Evolutionary conservation across 1,284 basidiomycete genomes (phyloP), one percentile per base, ranked within the genome.

Genomic region (Cutaneotrichosporon mucoides): DNA sequence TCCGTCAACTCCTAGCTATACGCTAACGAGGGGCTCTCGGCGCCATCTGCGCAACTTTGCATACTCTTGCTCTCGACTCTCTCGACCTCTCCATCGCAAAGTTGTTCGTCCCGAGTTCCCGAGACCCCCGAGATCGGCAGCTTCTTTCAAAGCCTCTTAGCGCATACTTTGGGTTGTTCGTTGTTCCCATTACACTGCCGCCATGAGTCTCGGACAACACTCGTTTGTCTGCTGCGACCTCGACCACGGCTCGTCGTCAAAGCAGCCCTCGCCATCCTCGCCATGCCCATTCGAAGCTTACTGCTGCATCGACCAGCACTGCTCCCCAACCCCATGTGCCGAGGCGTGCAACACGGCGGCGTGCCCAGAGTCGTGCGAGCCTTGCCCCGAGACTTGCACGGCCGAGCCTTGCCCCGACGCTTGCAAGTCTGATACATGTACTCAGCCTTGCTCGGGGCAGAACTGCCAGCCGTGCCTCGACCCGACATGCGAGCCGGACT

Each of bases 161-260:
- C 38, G 24, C 24, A 24, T 24, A 24, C 24, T 24, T 24, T 24
- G 24, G 24, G 24, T 24, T 24, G 24, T 24, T 24, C 24, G 24
- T 24, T 24, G 24, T 24, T 24, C 24, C 24, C 24, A 24, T 24
- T 24, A 24, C 24, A 24, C 24, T 24, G 24, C 12, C 15, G 11
- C 38, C 16, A 41, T 38, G 15, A 40, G 16, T 13, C 49, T 24
- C 52, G 43, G 45, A 15, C 15, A 67, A 6, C 69, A 71, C 49
- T 61, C 66, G 10, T 66, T 65, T 46, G 71, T 75, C 24, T 76
- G 74, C 63, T 76, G 74, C 54, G 74, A 76, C 56, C 53, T 61
- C 11, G 65, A 72, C 41, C 74, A 75, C 59, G 66, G 65, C 36
- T 47, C 45, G 15, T 59, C 60, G 36, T 36, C 40, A 7, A n/a